These are phyloP conservation scores for Candida glaebosa DNA, from an alignment of 805 yeast genomes.

Conservation along the genomic window DNA sequence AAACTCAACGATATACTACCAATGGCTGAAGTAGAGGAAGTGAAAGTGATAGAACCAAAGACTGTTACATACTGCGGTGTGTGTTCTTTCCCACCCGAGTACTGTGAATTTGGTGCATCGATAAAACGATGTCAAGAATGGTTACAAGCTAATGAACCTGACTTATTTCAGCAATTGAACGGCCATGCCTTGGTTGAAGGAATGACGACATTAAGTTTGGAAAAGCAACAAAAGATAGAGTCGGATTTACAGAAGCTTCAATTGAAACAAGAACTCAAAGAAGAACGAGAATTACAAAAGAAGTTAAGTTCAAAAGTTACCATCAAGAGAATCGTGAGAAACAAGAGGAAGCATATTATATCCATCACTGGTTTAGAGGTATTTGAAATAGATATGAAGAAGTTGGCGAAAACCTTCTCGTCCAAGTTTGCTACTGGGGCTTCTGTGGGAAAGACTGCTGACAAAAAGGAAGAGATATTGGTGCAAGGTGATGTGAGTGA, in stretches of 20 bases:
- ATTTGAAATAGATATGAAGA: slow-evolving; percentile 84
- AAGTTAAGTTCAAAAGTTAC: slow-evolving; percentile 75
- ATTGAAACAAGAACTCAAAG: slow-evolving; percentile 79
- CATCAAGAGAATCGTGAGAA: slow-evolving; percentile 84
- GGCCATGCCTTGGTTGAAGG: slow-evolving; percentile 55
- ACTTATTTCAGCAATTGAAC: slow-evolving; percentile 58
- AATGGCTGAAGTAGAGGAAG: slow-evolving; percentile 12
- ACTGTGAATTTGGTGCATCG: slow-evolving; percentile 86
- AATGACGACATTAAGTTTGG: slow-evolving; percentile 60
- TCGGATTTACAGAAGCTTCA: slow-evolving; percentile 82
- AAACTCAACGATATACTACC: too few relatives aligned
- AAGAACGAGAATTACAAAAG: slow-evolving; percentile 78
- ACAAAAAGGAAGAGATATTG: slow-evolving; percentile 86
- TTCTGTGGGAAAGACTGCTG: slow-evolving; percentile 83
- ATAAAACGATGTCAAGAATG: slow-evolving; percentile 82
- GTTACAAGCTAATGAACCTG: slow-evolving; percentile 60
- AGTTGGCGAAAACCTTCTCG: slow-evolving; percentile 86
- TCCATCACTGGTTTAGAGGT: slow-evolving; percentile 87
- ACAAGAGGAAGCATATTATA: slow-evolving; percentile 82
- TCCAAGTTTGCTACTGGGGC: slow-evolving; percentile 96
- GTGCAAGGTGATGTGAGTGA: slow-evolving; percentile 96
- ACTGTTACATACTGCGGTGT: slow-evolving; percentile 66
- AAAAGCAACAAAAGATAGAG: slow-evolving; percentile 77
- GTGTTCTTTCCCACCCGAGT: slow-evolving; percentile 84
- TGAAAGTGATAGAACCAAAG: slow-evolving; percentile 16